Conservation (phyloP, 1,139 yeast genomes). For the Meyerozyma guilliermondii region DNA sequence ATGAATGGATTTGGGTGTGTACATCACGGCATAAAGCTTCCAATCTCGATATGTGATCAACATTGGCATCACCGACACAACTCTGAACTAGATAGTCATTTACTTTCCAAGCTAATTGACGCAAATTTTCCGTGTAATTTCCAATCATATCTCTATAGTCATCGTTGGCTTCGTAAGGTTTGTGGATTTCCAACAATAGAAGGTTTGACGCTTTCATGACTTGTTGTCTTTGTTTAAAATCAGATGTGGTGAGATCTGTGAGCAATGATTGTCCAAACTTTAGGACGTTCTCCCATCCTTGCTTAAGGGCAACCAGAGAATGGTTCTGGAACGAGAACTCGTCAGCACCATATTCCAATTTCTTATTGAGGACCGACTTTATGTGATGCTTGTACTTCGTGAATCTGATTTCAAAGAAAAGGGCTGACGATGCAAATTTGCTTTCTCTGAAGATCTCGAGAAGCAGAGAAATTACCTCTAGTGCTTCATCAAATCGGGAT, state of each 20-base stretch:
- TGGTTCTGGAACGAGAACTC: not conserved
- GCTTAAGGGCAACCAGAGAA: not conserved
- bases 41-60: constrained; percentile 19
- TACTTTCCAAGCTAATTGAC: constrained; percentile 17
- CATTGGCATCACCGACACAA: constrained; percentile 14
- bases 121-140: constrained; percentile 17
- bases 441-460: constrained; percentile 38
- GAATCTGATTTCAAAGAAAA: constrained; percentile 52
- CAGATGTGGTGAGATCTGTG: not conserved
- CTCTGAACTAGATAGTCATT: constrained; percentile 25
- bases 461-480: constrained; percentile 37
- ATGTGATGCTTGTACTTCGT: constrained; percentile 25
- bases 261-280: not conserved
- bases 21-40: constrained; percentile 31
- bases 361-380: not conserved
- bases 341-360: not conserved
- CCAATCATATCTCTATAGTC: constrained; percentile 16
- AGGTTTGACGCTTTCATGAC: constrained; percentile 6
- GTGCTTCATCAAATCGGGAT: constrained; percentile 46
- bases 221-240: not conserved
- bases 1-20: constrained; percentile 25
- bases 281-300: not conserved
- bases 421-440: constrained; percentile 3
- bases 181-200: constrained; percentile 21
- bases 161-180: constrained; percentile 21